Base-by-base conservation (phyloP, 2,329 filamentous ascomycete species). In the Trichoderma sp. region DNA sequence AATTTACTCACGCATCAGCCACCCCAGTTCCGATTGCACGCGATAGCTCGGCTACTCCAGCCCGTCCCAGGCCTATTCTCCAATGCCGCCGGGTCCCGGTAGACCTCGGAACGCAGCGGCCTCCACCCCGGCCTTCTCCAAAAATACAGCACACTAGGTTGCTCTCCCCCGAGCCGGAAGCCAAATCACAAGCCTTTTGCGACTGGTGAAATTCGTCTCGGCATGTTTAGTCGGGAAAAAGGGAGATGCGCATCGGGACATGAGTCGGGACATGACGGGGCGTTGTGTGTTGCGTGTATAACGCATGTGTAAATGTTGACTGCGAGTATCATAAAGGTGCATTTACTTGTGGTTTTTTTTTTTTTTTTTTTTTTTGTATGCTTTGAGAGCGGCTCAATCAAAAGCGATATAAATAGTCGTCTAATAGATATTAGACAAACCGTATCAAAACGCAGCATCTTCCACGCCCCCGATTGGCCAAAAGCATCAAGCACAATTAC, bases 41-140 rank as follows among this genome's bases (percentile, higher is more conserved):
- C 52, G 63, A 54, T n/a, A 59, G 54, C 59, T 68, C 58, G 66
- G 66, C 58, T 61, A 55, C 58, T 26, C 46, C 7, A 18, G n/a
- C 18, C 3, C 39, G 1, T 28, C 10, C 2, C 10, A 14, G 49
- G 14, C 49, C n/a, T 1, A 5, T 11, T 49, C n/a, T 13, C 13
- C 32, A 34, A 49, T 8, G 21, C 30, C 60, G 52, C 60, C 60
- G 60, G 66, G 37, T 10, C 30, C 67, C 67, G 67, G 67, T 32
- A 54, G 55, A 69, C 67, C 67, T 69, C 67, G 67, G 67, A 69
- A 68, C 52, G 26, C 51, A 68, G 24, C 63, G 63, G 51, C 24
- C 18, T 7, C 51, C 24, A 49, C 46, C 46, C 46, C 46, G 46
- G 21, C 46, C 21, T 49, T 49, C 24, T 28, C 24, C 49, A 63